phyloP scores from a whole-genome alignment of 495 filamentous ascomycete species.

The Penicillium crystallinum region DNA sequence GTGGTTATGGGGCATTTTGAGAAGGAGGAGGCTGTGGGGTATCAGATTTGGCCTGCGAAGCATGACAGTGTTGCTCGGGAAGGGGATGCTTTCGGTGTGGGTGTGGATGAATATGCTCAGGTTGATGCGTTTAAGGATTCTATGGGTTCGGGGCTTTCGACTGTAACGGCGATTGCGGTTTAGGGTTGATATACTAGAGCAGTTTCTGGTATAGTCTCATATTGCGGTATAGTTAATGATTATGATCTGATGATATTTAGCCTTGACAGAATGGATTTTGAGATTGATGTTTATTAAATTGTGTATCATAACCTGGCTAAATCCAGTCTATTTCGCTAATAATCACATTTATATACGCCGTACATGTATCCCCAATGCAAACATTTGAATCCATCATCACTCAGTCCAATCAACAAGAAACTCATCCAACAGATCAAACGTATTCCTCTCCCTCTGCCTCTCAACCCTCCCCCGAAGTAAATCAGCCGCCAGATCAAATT shows the following conservation, averaged over 20 bases:
- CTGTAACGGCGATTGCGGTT: background rate
- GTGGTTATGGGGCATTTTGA: conserved; percentile 32
- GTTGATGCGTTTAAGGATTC: background rate
- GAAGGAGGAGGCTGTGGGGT: conserved; percentile 28
- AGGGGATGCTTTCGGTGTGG: conserved; percentile 14
- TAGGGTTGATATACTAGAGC: background rate
- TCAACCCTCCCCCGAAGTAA: conserved; percentile 2
- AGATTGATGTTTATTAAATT: background rate
- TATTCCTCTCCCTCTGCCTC: background rate
- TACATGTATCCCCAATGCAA: background rate
- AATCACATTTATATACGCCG: background rate
- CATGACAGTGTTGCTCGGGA: background rate
- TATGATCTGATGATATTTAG: no score
- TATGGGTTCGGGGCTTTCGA: background rate
- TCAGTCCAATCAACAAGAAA: conserved; percentile 5
- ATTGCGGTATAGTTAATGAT: background rate
- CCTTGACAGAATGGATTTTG: background rate
- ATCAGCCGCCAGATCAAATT: conserved; percentile 8
- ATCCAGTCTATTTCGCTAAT: background rate
- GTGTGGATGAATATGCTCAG: background rate
- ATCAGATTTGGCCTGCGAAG: conserved; percentile 40
- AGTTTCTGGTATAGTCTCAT: background rate
- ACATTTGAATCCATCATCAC: background rate
- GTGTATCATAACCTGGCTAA: background rate
- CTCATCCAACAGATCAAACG: conserved; percentile 2